Conservation (phyloP, 2,329 filamentous ascomycete genomes). For the Helotiales sp. region DNA sequence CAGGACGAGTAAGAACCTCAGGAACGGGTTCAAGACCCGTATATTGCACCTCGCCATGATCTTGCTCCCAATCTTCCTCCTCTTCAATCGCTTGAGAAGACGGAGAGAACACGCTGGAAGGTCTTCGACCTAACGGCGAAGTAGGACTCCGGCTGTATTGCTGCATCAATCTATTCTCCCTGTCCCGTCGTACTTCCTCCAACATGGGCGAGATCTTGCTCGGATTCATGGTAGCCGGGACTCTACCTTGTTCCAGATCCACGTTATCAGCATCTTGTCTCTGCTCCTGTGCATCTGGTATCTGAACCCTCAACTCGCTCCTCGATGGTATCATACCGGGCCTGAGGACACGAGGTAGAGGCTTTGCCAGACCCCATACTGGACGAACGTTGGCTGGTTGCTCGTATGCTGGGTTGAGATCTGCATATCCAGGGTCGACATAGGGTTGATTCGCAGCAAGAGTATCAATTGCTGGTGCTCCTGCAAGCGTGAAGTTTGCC, state of each 20-base stretch:
- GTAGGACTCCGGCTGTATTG: slow-evolving; percentile 5
- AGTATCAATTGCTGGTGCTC: slow-evolving; percentile 26
- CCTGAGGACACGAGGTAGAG: slow-evolving; percentile 52
- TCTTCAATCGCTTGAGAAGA: slow-evolving; percentile 17
- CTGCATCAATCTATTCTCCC: slow-evolving; percentile 23
- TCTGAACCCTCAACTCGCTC: slow-evolving; percentile 39
- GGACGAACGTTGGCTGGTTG: slow-evolving; percentile 49
- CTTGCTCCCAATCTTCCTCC: slow-evolving; percentile 13
- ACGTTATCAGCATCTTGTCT: slow-evolving; percentile 39
- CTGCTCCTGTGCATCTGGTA: slow-evolving; percentile 36
- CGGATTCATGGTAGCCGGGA: slow-evolving; percentile 34
- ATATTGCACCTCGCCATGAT: neutral
- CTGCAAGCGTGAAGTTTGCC: slow-evolving; percentile 33
- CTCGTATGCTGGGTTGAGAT: slow-evolving; percentile 55
- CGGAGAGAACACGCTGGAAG: slow-evolving; percentile 8
- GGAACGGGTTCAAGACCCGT: slow-evolving; percentile 1
- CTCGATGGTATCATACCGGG: slow-evolving; percentile 51
- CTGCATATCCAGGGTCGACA: slow-evolving; percentile 36
- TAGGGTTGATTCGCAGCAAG: slow-evolving; percentile 39
- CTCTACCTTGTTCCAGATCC: slow-evolving; percentile 44
- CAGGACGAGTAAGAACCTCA: neutral
- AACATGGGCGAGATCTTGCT: slow-evolving; percentile 24
- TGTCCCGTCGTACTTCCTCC: slow-evolving; percentile 22
- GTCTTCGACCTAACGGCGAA: slow-evolving; percentile 2
- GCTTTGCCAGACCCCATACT: slow-evolving; percentile 54